Evolutionary conservation across 768 basidiomycete genomes (phyloP).

Genomic region (Pluteus cervinus): DNA sequence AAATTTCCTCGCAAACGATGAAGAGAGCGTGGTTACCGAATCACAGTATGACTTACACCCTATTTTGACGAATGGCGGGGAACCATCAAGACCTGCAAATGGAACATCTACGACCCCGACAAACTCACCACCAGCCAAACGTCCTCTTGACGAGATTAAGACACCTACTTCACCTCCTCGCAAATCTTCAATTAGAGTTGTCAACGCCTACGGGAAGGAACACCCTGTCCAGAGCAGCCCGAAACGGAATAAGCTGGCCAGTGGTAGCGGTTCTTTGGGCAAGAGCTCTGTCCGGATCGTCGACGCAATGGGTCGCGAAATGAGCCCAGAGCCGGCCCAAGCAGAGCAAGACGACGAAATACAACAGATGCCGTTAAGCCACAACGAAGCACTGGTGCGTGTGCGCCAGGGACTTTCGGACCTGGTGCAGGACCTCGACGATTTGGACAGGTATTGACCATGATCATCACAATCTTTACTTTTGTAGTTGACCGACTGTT

Average conservation of each 20-base stretch:
- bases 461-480: slow-evolving; percentile 5
- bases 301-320: slow-evolving; percentile 64
- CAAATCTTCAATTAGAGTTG: slow-evolving; percentile 52
- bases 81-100: too few species aligned
- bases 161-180: too few species aligned
- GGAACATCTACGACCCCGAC: too few species aligned
- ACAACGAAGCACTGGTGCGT: slow-evolving; percentile 46
- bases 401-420: slow-evolving; percentile 55
- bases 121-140: slow-evolving; percentile 3
- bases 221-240: slow-evolving; percentile 6
- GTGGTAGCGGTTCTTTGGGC: slow-evolving; percentile 15
- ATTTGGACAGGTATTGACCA: slow-evolving; percentile 47
- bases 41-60: too few species aligned
- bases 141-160: too few species aligned
- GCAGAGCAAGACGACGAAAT: slow-evolving; percentile 15
- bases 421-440: slow-evolving; percentile 49
- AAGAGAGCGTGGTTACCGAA: too few species aligned
- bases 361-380: slow-evolving; percentile 24
- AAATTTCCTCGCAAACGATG: too few species aligned
- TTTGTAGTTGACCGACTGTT: slow-evolving; percentile 2
- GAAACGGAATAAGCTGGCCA: slow-evolving; percentile 4
- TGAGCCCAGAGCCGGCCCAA: slow-evolving; percentile 25
- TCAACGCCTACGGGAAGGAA: slow-evolving; percentile 67
- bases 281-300: slow-evolving; percentile 50
- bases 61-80: too few species aligned